Base-by-base conservation (phyloP, 2,329 filamentous ascomycete species). In the Penicillium expansum region DNA sequence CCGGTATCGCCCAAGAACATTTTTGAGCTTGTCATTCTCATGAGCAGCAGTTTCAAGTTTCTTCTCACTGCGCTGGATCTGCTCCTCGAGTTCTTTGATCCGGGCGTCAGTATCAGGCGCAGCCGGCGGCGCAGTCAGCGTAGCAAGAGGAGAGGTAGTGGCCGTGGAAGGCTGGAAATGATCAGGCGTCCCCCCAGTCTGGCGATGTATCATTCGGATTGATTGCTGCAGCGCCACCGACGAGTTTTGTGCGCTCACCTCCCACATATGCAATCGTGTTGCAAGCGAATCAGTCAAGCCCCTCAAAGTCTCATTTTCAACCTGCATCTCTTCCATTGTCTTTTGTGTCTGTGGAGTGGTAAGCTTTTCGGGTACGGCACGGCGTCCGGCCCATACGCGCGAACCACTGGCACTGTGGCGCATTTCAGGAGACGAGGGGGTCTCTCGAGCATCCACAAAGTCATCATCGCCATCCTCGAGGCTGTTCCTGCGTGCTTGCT, bases 221-320 rank as follows among this genome's bases (percentile, higher is more conserved):
- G 91, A 96, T 71, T 97, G 91, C 14, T 92, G 90, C 33, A 97
- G 82, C 3, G 91, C 91, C 75, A 92, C 84, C 52, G 89, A 90
- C 37, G 89, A 92, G 61, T 88, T 91, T 75, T 97, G 94, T 0
- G 92, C 91, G 66, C 91, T 92, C 38, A 91, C 87, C 74, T 99
- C 93, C 77, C 96, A 99, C 60, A 92, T 89, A 67, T 94, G 90
- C n/a, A 99, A 83, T 0, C 93, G 86, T 66, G 89, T 90, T 60
- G 89, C 90, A 35, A 97, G 83, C 48, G 91, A 91, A 74, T 97
- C 92, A 9, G 96, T 85, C 65, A 92, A 86, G 56, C 89, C 85
- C 67, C 94, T 93, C 49, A 97, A 82, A 10, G 89, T 90, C 60
- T 89, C 84, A 72, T 97, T 99, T 70, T 97, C 91, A 48, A 93